phyloP scores from a whole-genome alignment of 805 yeast genomes.

The Pichia cabralensis region DNA sequence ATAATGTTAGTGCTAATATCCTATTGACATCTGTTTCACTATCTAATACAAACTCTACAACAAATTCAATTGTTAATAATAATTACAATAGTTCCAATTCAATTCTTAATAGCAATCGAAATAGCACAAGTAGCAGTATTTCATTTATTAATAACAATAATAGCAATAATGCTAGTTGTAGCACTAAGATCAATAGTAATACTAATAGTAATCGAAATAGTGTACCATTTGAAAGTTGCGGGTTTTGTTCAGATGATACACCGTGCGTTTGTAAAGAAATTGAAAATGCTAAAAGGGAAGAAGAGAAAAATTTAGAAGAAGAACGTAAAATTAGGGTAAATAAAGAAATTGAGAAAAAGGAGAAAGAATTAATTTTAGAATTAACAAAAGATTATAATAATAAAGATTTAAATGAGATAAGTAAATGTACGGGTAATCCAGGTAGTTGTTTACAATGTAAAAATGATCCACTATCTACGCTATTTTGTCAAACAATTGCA shows the following conservation, averaged over 20 bases:
- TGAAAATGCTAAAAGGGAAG: slow-evolving; percentile 29
- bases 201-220: slow-evolving; percentile 11
- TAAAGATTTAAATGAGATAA: slow-evolving; percentile 14
- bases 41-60: too few relatives aligned
- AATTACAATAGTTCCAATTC: neutral
- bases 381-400: slow-evolving; percentile 6
- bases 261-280: slow-evolving; percentile 89
- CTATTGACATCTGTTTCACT: neutral
- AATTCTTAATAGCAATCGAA: neutral
- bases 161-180: neutral
- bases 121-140: too few relatives aligned
- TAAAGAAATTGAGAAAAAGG: slow-evolving; percentile 10
- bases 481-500: slow-evolving; percentile 83
- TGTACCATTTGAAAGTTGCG: slow-evolving; percentile 57
- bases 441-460: slow-evolving; percentile 82
- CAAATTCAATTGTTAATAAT: too few relatives aligned
- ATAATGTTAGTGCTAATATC: neutral
- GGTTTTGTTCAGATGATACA: slow-evolving; percentile 86
- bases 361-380: slow-evolving; percentile 8
- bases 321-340: slow-evolving; percentile 8
- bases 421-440: slow-evolving; percentile 76
- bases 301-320: slow-evolving; percentile 15
- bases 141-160: neutral
- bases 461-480: slow-evolving; percentile 75
- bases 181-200: too few relatives aligned